These are phyloP conservation scores for Microstegium vimineum DNA, from an alignment of 176 grass and related monocot species.

Conservation along the genomic window DNA sequence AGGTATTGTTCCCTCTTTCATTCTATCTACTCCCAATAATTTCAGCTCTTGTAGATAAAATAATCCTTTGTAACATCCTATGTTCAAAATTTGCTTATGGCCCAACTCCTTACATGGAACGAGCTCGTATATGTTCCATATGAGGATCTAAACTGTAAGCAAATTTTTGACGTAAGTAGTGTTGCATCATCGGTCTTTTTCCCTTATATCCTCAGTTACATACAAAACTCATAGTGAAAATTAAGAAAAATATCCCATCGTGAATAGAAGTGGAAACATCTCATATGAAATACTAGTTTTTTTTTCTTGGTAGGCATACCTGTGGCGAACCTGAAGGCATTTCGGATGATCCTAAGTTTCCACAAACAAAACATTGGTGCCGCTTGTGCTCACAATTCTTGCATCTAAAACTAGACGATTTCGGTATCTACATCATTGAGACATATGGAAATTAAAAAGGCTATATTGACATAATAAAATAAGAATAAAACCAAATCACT, in stretches of 20 bases:
- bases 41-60: not conserved
- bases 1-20: not conserved
- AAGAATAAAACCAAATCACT: conserved; percentile 7
- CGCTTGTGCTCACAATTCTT: conserved; percentile 22
- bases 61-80: not conserved
- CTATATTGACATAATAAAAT: not conserved
- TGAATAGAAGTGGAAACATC: not conserved
- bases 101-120: not conserved
- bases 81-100: not conserved
- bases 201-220: not conserved
- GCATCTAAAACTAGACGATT: conserved; percentile 24
- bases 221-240: not conserved
- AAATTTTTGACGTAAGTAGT: not conserved
- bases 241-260: not conserved
- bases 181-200: not conserved
- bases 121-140: not conserved
- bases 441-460: not conserved
- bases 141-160: not conserved
- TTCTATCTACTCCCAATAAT: too few relatives aligned
- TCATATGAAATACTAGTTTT: not conserved
- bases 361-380: conserved; percentile 4
- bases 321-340: not conserved
- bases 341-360: not conserved
- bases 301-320: not conserved
- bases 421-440: conserved; percentile 1